Conservation (phyloP, 1,284 basidiomycete species). For the Ustilago bromivora region DNA sequence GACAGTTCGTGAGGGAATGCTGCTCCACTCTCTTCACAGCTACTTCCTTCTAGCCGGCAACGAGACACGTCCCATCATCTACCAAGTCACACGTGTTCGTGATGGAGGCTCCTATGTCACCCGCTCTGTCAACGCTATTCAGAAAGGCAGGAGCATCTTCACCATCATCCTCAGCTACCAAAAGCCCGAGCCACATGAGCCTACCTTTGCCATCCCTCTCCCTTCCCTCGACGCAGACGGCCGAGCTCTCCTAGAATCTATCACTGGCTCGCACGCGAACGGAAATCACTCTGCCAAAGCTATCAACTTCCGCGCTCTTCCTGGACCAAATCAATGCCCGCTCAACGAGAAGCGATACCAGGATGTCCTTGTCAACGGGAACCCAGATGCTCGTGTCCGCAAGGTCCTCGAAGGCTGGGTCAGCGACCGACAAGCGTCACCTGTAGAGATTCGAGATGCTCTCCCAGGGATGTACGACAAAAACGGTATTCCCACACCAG, state of each 20-base stretch:
- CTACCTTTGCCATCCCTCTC: constrained; percentile 58
- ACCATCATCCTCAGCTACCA: constrained; percentile 65
- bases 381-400: constrained; percentile 32
- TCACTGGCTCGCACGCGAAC: constrained; percentile 45
- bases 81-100: constrained; percentile 60
- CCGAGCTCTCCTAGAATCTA: constrained; percentile 20
- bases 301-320: constrained; percentile 43
- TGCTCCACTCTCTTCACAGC: constrained; percentile 59
- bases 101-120: constrained; percentile 67
- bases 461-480: constrained; percentile 64
- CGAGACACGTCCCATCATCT: constrained; percentile 57
- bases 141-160: constrained; percentile 59
- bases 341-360: constrained; percentile 59
- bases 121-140: constrained; percentile 61
- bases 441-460: constrained; percentile 64
- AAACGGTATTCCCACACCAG: constrained; percentile 56
- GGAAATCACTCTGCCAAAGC: constrained; percentile 37
- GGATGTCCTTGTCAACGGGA: constrained; percentile 34
- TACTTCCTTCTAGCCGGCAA: constrained; percentile 66
- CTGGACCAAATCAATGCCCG: constrained; percentile 44
- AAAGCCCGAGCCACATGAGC: constrained; percentile 60
- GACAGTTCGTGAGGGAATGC: constrained; percentile 56
- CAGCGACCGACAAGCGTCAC: constrained; percentile 53
- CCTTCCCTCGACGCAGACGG: constrained; percentile 46
- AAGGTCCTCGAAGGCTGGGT: constrained; percentile 54